A percentile compares a stretch with the other conserved stretches of the same genome.
phyloP scores from a whole-genome alignment of 1,284 basidiomycete species.

The Microbotryum scabiosae region DNA sequence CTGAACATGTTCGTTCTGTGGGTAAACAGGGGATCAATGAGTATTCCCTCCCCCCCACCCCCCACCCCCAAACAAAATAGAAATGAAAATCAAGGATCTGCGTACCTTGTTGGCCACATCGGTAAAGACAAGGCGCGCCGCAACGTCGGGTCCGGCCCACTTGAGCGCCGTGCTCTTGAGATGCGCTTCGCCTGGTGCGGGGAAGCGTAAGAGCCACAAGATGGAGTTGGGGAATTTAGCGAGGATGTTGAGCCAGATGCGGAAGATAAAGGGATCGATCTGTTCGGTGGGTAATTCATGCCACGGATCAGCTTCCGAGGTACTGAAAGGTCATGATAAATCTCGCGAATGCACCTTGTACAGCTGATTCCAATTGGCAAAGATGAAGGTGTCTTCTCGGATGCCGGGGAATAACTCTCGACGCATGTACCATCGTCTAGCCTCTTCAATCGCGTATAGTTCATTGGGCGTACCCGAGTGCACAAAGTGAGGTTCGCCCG shows the following conservation, averaged over 20 bases:
- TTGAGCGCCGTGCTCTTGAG: constrained; percentile 47
- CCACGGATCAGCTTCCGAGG: background rate
- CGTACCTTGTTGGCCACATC: constrained; percentile 45
- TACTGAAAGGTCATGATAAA: background rate
- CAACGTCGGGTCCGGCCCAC: constrained; percentile 52
- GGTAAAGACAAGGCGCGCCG: constrained; percentile 51
- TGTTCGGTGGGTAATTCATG: constrained; percentile 20
- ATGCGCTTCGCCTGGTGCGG: constrained; percentile 51
- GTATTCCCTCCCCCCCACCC: too few species aligned
- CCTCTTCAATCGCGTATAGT: constrained; percentile 49
- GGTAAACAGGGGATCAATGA: background rate
- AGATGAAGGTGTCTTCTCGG: constrained; percentile 48
- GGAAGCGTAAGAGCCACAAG: constrained; percentile 56
- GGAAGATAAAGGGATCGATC: constrained; percentile 53
- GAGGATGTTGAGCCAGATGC: constrained; percentile 53
- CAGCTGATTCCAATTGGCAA: constrained; percentile 58
- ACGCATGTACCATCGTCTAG: constrained; percentile 46
- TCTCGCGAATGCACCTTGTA: constrained; percentile 43
- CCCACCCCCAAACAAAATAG: too few species aligned
- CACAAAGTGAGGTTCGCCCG: constrained; percentile 17
- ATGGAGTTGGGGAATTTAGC: constrained; percentile 49
- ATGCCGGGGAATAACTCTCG: constrained; percentile 47
- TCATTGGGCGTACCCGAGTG: constrained; percentile 32
- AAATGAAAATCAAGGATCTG: too few species aligned
- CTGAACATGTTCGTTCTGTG: constrained; percentile 50